Conservation (phyloP, 2,329 filamentous ascomycete genomes). For the Verticillium dahliae region DNA sequence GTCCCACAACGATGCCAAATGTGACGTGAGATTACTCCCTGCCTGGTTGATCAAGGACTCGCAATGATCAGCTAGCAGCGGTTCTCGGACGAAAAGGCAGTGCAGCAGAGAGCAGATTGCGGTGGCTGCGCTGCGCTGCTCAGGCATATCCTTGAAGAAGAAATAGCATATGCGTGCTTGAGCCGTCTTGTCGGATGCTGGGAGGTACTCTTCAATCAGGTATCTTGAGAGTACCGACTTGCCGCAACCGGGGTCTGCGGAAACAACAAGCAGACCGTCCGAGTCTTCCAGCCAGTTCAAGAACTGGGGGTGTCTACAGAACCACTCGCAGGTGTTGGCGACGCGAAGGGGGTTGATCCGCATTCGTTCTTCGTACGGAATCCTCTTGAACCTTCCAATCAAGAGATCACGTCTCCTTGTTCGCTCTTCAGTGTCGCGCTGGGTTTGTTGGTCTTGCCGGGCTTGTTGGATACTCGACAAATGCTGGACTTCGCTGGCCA, state of each 20-base stretch:
- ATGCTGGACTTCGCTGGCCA: background rate
- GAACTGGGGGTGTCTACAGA: slow-evolving; percentile 21
- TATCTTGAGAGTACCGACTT: slow-evolving; percentile 29
- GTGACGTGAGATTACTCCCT: background rate
- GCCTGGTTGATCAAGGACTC: background rate
- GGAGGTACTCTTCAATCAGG: slow-evolving; percentile 20
- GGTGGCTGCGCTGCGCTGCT: slow-evolving; percentile 25
- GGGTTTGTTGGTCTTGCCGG: background rate
- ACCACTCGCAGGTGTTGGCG: slow-evolving; percentile 23
- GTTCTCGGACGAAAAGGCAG: slow-evolving; percentile 14
- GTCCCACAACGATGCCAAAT: background rate
- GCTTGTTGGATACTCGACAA: background rate
- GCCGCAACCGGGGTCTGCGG: slow-evolving; percentile 31
- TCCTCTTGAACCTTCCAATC: background rate
- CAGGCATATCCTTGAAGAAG: slow-evolving; percentile 34
- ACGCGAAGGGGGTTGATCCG: slow-evolving; percentile 6
- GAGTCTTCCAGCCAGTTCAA: slow-evolving; percentile 18
- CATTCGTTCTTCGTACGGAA: background rate
- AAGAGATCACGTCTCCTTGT: background rate
- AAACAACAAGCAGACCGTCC: slow-evolving; percentile 23
- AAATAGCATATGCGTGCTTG: slow-evolving; percentile 30
- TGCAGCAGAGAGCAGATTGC: slow-evolving; percentile 28
- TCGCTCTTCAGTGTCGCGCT: background rate
- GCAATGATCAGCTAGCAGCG: background rate
- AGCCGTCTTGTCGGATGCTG: background rate